Percentiles rank a stretch among this genome's conserved stretches.
Evolutionary conservation across 331 rosid species (phyloP).

Genomic region (Ulmus americana): DNA sequence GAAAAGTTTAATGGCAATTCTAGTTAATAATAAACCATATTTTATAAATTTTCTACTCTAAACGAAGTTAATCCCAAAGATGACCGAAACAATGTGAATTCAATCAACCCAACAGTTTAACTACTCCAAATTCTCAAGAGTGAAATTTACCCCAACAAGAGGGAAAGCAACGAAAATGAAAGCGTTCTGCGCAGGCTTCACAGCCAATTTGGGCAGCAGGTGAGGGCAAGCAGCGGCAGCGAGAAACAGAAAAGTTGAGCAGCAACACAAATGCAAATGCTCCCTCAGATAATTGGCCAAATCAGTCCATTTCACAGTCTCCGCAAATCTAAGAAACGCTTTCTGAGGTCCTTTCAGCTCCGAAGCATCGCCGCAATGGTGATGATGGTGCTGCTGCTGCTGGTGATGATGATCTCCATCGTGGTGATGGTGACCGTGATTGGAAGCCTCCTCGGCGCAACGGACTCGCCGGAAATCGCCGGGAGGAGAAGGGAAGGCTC

Average conservation of each 20-base stretch:
- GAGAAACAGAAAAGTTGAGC: constrained; percentile 62
- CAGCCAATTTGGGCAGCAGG: constrained; percentile 54
- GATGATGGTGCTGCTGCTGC: constrained; percentile 38
- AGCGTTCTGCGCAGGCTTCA: constrained; percentile 60
- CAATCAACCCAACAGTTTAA: background rate
- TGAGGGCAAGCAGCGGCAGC: constrained; percentile 82
- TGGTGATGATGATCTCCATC: constrained; percentile 14
- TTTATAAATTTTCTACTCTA: too few species aligned
- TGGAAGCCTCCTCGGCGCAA: constrained; percentile 33
- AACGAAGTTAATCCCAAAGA: too few species aligned
- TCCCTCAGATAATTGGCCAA: constrained; percentile 69
- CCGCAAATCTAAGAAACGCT: constrained; percentile 60
- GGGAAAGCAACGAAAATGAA: constrained; percentile 69
- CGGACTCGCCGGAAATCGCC: constrained; percentile 29
- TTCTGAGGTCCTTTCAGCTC: constrained; percentile 57
- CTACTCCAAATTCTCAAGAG: background rate
- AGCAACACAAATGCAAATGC: constrained; percentile 77
- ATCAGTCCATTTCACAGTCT: constrained; percentile 68
- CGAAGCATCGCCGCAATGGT: constrained; percentile 26
- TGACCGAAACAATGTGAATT: background rate
- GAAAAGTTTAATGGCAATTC: background rate
- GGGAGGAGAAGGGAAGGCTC: constrained; percentile 24
- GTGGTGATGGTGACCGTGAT: constrained; percentile 18
- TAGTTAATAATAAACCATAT: background rate
- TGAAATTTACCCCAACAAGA: constrained; percentile 64